These are phyloP conservation scores for Brassica rapa DNA, from an alignment of 345 rosid species.

Conservation along the genomic window DNA sequence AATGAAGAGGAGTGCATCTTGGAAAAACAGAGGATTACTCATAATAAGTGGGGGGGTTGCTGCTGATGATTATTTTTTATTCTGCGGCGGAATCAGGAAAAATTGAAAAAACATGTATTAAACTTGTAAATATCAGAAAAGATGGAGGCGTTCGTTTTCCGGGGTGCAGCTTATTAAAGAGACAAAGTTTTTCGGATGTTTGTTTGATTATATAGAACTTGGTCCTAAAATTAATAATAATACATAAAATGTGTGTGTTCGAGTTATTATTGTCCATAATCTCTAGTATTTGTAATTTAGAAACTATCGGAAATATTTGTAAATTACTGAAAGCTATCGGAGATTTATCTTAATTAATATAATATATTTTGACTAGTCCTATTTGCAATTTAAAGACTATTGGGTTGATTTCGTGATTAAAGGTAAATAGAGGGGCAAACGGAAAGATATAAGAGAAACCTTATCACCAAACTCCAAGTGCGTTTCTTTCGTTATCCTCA, in stretches of 20 bases:
- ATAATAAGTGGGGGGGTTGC: slow-evolving; percentile 29
- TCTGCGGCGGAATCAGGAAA: slow-evolving; percentile 26
- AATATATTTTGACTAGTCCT: background rate
- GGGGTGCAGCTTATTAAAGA: slow-evolving; percentile 18
- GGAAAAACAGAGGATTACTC: slow-evolving; percentile 12
- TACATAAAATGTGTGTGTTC: background rate
- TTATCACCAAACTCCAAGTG: slow-evolving; percentile 3
- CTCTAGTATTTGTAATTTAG: background rate
- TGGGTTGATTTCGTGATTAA: background rate
- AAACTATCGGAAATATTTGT: background rate
- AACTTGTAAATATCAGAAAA: slow-evolving; percentile 37
- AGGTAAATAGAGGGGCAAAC: background rate
- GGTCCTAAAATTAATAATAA: background rate
- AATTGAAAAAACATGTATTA: slow-evolving; percentile 24
- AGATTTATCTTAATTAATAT: background rate
- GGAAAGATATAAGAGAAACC: slow-evolving; percentile 32
- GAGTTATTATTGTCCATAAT: background rate
- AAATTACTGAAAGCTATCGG: background rate
- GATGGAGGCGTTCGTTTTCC: background rate
- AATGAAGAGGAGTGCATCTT: slow-evolving; percentile 24
- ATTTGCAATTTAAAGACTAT: background rate
- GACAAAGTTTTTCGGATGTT: slow-evolving; percentile 31
- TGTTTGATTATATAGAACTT: slow-evolving; percentile 33
- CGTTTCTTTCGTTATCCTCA: slow-evolving; percentile 22
- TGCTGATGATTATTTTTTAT: slow-evolving; percentile 33